Conservation (phyloP, 2,329 filamentous ascomycete genomes). For the Colletotrichum trifolii region DNA sequence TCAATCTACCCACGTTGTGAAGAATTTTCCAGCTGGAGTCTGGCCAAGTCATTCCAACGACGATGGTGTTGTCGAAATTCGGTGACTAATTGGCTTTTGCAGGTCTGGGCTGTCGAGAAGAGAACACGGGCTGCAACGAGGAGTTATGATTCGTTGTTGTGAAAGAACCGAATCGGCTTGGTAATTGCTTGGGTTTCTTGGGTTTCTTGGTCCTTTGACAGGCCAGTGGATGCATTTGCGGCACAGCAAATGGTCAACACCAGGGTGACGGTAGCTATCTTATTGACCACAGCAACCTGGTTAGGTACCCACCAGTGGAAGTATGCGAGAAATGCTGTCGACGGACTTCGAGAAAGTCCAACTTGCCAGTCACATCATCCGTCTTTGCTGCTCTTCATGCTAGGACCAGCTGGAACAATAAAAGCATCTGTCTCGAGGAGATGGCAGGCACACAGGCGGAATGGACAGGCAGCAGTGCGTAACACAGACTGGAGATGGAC, state of each 20-base stretch:
- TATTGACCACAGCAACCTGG: too few relatives aligned
- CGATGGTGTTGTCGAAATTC: not conserved
- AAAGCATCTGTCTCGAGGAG: too few relatives aligned
- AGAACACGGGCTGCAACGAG: slow-evolving; percentile 17
- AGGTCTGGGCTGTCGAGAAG: not conserved
- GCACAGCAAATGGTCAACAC: slow-evolving; percentile 8
- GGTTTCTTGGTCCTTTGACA: slow-evolving; percentile 11
- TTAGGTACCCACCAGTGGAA: too few relatives aligned
- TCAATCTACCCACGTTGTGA: not conserved
- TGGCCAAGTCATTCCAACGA: not conserved
- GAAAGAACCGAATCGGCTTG: slow-evolving; percentile 21
- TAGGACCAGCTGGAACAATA: not conserved
- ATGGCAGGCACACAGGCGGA: too few relatives aligned
- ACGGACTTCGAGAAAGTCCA: too few relatives aligned
- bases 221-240: slow-evolving; percentile 4
- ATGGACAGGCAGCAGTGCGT: too few relatives aligned
- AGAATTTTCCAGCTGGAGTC: not conserved
- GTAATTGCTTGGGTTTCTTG: slow-evolving; percentile 32
- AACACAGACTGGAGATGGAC: too few relatives aligned
- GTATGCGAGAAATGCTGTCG: too few relatives aligned
- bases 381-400: too few relatives aligned
- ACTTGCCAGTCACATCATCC: too few relatives aligned
- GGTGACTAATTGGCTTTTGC: not conserved
- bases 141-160: slow-evolving; percentile 4
- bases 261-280: slow-evolving; percentile 2